Evolutionary conservation across 495 filamentous ascomycete genomes (phyloP).

Genomic region (Parmelia sp.): DNA sequence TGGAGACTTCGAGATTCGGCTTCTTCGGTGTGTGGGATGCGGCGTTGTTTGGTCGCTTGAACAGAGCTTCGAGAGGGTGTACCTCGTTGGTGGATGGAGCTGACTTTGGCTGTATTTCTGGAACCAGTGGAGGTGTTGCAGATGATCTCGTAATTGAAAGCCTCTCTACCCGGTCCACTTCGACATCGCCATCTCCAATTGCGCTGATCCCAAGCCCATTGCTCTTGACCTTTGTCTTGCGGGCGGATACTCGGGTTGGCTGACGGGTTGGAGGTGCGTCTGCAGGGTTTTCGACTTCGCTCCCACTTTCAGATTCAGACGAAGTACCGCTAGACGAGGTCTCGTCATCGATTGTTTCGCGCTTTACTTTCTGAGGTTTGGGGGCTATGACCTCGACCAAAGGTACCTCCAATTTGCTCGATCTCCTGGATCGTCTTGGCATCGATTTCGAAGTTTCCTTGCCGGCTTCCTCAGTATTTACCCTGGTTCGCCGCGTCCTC

Average conservation of each 20-base stretch:
- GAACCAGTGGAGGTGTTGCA: conserved; percentile 16
- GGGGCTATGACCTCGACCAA: conserved; percentile 11
- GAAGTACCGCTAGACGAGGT: conserved; percentile 25
- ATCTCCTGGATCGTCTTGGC: conserved; percentile 4
- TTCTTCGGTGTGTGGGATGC: conserved; percentile 33
- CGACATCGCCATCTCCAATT: conserved; percentile 22
- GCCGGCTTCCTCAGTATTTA: conserved; percentile 20
- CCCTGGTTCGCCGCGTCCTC: conserved; percentile 20
- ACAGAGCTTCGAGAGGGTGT: conserved; percentile 84
- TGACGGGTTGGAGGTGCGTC: not conserved
- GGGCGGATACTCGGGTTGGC: not conserved
- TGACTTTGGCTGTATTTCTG: conserved; percentile 11
- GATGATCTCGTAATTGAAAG: conserved; percentile 25
- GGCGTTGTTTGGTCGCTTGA: conserved; percentile 55
- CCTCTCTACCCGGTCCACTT: conserved; percentile 19
- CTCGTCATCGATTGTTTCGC: conserved; percentile 18
- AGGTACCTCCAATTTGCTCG: conserved; percentile 14
- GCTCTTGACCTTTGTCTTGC: not conserved
- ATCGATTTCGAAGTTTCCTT: not conserved
- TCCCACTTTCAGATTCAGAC: conserved; percentile 14
- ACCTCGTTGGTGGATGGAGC: conserved; percentile 45
- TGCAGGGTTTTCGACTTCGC: conserved; percentile 14
- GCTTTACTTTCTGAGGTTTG: not conserved
- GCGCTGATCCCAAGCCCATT: not conserved
- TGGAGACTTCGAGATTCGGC: conserved; percentile 39